These are phyloP conservation scores for Mucor lusitanicus DNA, from an alignment of 371 early-diverging fungal genomes.

Conservation along the genomic window DNA sequence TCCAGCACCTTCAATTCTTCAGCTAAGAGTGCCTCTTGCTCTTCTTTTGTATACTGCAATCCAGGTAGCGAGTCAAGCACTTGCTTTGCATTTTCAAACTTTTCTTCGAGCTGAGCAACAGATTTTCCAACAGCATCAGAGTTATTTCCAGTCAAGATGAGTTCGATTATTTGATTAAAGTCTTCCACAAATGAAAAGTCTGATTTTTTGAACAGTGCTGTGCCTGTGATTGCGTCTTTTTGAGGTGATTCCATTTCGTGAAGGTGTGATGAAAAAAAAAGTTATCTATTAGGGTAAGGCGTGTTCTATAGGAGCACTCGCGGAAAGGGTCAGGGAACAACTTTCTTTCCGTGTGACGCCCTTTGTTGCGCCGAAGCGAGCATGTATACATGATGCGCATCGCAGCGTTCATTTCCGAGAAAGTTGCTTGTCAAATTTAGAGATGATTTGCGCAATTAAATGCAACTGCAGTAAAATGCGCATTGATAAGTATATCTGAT, in stretches of 20 bases:
- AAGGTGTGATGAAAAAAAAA: neutral
- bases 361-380: neutral
- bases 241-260: slow-evolving; percentile 10
- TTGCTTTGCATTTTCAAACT: slow-evolving; percentile 39
- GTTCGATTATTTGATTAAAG: slow-evolving; percentile 39
- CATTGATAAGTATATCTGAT: neutral
- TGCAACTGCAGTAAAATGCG: neutral
- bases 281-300: neutral
- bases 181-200: slow-evolving; percentile 48
- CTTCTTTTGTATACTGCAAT: slow-evolving; percentile 46
- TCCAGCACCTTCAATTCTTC: slow-evolving; percentile 35
- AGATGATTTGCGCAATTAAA: neutral
- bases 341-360: neutral
- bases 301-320: neutral
- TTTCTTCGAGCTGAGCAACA: slow-evolving; percentile 44
- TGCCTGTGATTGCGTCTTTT: neutral
- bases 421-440: neutral
- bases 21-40: slow-evolving; percentile 43
- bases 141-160: slow-evolving; percentile 32
- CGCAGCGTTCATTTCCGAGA: neutral
- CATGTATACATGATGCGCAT: neutral
- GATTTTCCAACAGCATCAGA: slow-evolving; percentile 48
- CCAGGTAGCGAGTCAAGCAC: slow-evolving; percentile 48
- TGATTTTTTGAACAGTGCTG: slow-evolving; percentile 29
- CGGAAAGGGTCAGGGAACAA: neutral